Evolutionary conservation across 352 stramenopile species (phyloP), one percentile per base, ranked within the genome.

Genomic region (Phytophthora quininea): DNA sequence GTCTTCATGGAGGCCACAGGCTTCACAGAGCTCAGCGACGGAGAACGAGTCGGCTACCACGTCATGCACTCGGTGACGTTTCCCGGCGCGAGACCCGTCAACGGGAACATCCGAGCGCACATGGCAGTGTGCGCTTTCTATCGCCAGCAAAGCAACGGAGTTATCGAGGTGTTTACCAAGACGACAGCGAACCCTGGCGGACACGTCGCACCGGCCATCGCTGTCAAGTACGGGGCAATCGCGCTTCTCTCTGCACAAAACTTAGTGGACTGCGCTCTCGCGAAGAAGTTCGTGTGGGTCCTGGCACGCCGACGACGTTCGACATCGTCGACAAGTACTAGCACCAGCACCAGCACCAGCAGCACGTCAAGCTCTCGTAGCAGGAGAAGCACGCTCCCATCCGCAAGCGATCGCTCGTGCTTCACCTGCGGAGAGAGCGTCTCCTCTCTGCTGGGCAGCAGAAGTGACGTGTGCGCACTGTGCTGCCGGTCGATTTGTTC

Each of bases 1-100:
- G 76, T 88, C 3, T 82, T 77, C 65, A 67, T 86, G 53, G 78
- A 90, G 32, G 58, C 68, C n/a, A 89, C 77, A 6, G 79, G 82
- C 12, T 55, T 69, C 24, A 55, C 46, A 2, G 10, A 56, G 7
- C 61, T 85, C n/a, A 37, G 33, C 4, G 71, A 48, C 14, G 69
- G 78, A 24, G 77, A 85, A 31, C 67, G 67, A 32, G 50, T 89
- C 0, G 77, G 77, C 15, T 90, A 84, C 52, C 77, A 86, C 50
- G 52, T 89, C 48, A 54, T 83, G 56, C 82, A 86, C 55, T 89
- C 82, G 27, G 53, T 91, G 37, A 64, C 64, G 32, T 80, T 82
- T 27, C 56, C 67, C 0, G 63, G 69, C 8, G 70, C 70, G 14
- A 49, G 40, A 19, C 38, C 48, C 42, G 63, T 79, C 40, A 62